Base-by-base conservation (phyloP, 164 flowering plant species). In the Magnolia kwangsiensis region DNA sequence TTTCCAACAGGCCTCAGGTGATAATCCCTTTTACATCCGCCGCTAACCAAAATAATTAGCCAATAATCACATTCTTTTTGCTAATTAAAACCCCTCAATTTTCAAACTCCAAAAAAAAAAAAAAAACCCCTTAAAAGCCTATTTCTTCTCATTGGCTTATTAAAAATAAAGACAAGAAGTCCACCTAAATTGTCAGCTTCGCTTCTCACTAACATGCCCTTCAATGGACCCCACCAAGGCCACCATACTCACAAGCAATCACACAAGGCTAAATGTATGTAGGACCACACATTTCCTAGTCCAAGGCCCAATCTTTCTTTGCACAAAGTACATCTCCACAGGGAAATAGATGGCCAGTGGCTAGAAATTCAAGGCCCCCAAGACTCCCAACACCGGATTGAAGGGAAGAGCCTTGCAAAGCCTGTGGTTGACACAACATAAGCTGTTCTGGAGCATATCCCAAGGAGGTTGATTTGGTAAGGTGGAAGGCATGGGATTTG, bases 321-420 rank as follows among this genome's bases (percentile, higher is more conserved):
- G 94, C 72, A 77, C 85, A 10, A 84, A 72, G 80, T 90, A 91
- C 96, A 90, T 90, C 65, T 86, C 82, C 66, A 89, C 89, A 0
- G 96, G 96, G 77, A 90, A 91, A 74, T 91, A 90, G 73, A 90
- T 84, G 2, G 87, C 77, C 59, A 90, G 37, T 1, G 96, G 96
- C 92, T 90, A 91, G 72, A 88, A 90, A 58, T 73, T 85, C 14
- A 89, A 55, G 23, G 86, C 87, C 51, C 91, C 96, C 50, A 88
- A 49, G 20, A 88, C 81, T 58, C 91, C 96, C 72, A 89, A 63
- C 8, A 90, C 90, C 74, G 84, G 83, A 79, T 92, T 89, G 86
- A 88, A 1, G 92, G 94, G 76, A 92, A 90, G 19, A 80, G 0
- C 75, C 88, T 83, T 24, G 91, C 92, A 59, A 89, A 29, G 3